These are phyloP conservation scores for Phlebiopsis flavidoalba DNA, from an alignment of 768 basidiomycete genomes.

Conservation along the genomic window DNA sequence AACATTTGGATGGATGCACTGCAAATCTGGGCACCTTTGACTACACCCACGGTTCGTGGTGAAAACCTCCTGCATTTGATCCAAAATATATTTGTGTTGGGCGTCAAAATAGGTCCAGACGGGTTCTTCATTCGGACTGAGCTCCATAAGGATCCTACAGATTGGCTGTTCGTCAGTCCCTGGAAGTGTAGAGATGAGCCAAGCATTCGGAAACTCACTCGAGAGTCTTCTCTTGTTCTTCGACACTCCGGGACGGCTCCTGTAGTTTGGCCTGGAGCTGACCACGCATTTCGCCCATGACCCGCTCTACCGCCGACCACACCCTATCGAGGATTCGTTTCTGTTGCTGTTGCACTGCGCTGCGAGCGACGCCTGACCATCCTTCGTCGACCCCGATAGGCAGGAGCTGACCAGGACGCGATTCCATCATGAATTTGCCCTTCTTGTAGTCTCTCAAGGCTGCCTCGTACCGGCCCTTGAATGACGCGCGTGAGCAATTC, in stretches of 20 bases:
- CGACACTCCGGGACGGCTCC: slow-evolving; percentile 72
- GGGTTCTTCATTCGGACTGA: slow-evolving; percentile 84
- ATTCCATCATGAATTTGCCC: slow-evolving; percentile 85
- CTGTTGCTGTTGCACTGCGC: slow-evolving; percentile 68
- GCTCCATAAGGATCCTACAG: slow-evolving; percentile 77
- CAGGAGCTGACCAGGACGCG: slow-evolving; percentile 80
- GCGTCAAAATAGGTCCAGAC: slow-evolving; percentile 95
- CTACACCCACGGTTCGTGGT: slow-evolving; percentile 41
- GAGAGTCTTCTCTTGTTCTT: slow-evolving; percentile 96
- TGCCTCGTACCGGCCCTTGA: slow-evolving; percentile 86
- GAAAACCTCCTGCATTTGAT: slow-evolving; percentile 65
- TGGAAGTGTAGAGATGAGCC: slow-evolving; percentile 3
- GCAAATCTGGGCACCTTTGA: slow-evolving; percentile 36
- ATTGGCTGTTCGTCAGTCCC: neutral
- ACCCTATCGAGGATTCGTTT: slow-evolving; percentile 93
- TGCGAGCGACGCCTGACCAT: slow-evolving; percentile 32
- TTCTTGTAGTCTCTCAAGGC: slow-evolving; percentile 97
- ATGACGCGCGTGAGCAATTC: neutral
- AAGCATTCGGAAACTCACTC: slow-evolving; percentile 52
- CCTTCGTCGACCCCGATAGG: slow-evolving; percentile 64
- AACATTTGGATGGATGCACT: neutral
- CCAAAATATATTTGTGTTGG: slow-evolving; percentile 83
- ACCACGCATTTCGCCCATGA: slow-evolving; percentile 86
- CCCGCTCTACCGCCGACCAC: slow-evolving; percentile 91
- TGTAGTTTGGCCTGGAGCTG: slow-evolving; percentile 74